phyloP scores from a whole-genome alignment of 352 stramenopile genomes.

The Pythium brachiatum region DNA sequence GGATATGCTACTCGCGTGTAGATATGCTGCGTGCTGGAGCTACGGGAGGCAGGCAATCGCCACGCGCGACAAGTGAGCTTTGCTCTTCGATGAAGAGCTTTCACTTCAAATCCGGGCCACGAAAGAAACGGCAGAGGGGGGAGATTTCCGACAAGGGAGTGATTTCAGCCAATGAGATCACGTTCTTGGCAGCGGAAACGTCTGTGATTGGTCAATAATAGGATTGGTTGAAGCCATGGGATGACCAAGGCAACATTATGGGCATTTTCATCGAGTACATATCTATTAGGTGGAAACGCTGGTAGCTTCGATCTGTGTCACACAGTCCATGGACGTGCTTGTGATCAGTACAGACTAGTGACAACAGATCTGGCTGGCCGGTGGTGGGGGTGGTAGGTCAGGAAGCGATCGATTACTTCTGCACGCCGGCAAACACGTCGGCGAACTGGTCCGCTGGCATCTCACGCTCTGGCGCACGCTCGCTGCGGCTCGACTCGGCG shows the following conservation, averaged over 20 bases:
- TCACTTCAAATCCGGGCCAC: not conserved
- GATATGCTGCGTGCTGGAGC: not conserved
- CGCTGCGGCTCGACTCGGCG: constrained; percentile 76
- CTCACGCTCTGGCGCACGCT: constrained; percentile 60
- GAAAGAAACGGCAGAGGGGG: constrained; percentile 4
- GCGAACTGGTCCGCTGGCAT: constrained; percentile 82
- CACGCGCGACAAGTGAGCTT: not conserved
- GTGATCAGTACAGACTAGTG: not conserved
- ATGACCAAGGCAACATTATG: no score
- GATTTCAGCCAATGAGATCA: not conserved
- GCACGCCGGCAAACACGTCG: constrained; percentile 70
- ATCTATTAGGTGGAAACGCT: constrained; percentile 7
- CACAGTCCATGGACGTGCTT: not conserved
- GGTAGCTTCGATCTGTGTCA: not conserved
- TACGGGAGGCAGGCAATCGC: not conserved
- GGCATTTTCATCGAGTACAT: not conserved
- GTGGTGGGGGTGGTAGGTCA: not conserved
- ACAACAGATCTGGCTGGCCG: not conserved
- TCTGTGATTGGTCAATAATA: not conserved
- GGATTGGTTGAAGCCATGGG: not conserved
- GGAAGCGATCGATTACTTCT: constrained; percentile 19
- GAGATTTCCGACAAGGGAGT: not conserved
- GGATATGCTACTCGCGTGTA: not conserved
- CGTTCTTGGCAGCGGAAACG: no score
- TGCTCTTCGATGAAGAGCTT: not conserved